Conservation (phyloP, 2,329 filamentous ascomycete species). For the Neoarthrinium moseri region DNA sequence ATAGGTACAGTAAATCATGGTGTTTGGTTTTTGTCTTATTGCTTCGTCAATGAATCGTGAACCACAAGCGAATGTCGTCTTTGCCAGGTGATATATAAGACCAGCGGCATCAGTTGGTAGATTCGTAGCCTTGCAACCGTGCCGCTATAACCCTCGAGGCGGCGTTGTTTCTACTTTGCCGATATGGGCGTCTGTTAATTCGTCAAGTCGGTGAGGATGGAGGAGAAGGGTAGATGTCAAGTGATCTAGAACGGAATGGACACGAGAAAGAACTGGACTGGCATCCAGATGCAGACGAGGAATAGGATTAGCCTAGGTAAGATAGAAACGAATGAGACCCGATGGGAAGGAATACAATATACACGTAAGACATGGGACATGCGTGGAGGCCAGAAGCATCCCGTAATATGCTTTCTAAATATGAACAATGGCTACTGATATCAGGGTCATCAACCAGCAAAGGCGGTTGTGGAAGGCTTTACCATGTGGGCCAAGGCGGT, state of each 20-base stretch:
- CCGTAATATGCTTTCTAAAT: conserved; percentile 21
- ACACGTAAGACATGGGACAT: conserved; percentile 11
- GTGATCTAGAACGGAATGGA: neutral
- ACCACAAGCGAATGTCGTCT: too few relatives aligned
- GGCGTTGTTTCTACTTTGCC: too few relatives aligned
- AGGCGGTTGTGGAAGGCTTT: conserved; percentile 14
- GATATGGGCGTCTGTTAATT: too few relatives aligned
- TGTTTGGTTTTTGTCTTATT: conserved; percentile 4
- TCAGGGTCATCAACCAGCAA: conserved; percentile 14
- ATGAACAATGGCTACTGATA: conserved; percentile 17
- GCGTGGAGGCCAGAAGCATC: conserved; percentile 11
- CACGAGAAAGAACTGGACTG: neutral
- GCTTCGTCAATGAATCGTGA: neutral
- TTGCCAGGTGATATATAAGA: too few relatives aligned
- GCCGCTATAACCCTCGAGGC: too few relatives aligned
- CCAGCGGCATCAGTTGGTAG: too few relatives aligned
- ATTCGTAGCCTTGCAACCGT: too few relatives aligned
- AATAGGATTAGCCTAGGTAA: neutral
- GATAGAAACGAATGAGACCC: neutral
- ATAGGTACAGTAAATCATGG: conserved; percentile 48
- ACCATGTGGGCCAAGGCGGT: conserved; percentile 16
- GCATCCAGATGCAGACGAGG: neutral
- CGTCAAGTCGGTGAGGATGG: too few relatives aligned
- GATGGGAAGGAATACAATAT: neutral
- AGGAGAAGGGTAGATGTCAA: neutral